These are phyloP conservation scores for Bauhinia variegata DNA, from an alignment of 306 rosid species.

Conservation along the genomic window DNA sequence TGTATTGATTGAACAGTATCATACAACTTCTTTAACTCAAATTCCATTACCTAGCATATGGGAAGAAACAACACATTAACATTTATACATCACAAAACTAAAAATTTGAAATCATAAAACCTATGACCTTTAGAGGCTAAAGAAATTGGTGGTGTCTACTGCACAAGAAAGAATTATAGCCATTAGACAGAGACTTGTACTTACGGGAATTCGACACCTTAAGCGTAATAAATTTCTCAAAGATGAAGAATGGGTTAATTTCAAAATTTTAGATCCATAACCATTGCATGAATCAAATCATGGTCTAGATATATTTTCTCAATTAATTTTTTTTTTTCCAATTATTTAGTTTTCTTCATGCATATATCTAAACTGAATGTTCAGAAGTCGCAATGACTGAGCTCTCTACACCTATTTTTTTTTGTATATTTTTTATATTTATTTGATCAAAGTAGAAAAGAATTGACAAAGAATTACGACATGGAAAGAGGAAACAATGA, in stretches of 20 bases:
- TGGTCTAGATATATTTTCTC: conserved; percentile 28
- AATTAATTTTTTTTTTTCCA: conserved; percentile 3
- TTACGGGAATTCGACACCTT: not conserved
- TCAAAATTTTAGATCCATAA: not conserved
- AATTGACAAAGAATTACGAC: conserved; percentile 1
- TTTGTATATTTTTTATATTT: not conserved
- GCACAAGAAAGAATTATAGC: conserved; percentile 18
- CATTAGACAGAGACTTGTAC: conserved; percentile 8
- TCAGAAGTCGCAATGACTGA: conserved; percentile 3
- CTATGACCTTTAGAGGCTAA: conserved; percentile 7
- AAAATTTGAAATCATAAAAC: not conserved
- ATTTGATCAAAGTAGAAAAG: conserved; percentile 1
- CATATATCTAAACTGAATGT: conserved; percentile 18
- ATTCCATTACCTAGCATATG: conserved; percentile 74
- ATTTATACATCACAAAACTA: conserved; percentile 11
- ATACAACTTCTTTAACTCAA: conserved; percentile 77
- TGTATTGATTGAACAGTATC: conserved; percentile 73
- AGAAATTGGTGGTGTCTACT: conserved; percentile 15
- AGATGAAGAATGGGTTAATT: not conserved
- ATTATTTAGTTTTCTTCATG: conserved; percentile 26
- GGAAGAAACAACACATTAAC: conserved; percentile 27
- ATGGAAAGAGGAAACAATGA: not conserved
- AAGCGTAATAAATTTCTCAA: too few species aligned
- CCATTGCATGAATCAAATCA: not conserved
- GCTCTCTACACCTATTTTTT: not conserved